Evolutionary conservation across 2,329 filamentous ascomycete species (phyloP), one percentile per base, ranked within the genome.

Genomic region (Talaromyces islandicus): DNA sequence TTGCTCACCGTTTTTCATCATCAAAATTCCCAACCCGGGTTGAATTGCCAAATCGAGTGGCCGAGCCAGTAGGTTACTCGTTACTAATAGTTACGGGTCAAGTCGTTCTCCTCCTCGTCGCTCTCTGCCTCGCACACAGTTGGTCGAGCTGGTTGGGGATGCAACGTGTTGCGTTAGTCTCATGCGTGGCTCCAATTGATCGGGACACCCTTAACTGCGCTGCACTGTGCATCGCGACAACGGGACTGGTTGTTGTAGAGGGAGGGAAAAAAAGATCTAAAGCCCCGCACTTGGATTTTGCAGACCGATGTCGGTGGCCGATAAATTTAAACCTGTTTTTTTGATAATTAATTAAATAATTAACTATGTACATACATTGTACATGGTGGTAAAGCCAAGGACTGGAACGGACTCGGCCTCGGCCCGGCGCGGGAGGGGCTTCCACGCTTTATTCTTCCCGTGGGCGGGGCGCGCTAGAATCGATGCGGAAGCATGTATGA

Each of bases 111-210:
- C 10, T 30, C 6, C 10, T 30, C 29, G 29, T 27, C 29, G 7
- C 14, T 17, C 12, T 35, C 32, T 38, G 4, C 32, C 12, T 17
- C 12, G 32, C 35, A 38, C 35, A n/a, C n/a, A n/a, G n/a, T n/a
- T n/a, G n/a, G n/a, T n/a, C n/a, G n/a, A 38, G 35, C n/a, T 38
- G 14, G 35, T 9, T 17, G 35, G 35, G 35, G 35, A 52, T 58
- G 60, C 52, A 43, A 58, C 60, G 19, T 55, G 51, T 32, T 58
- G 57, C 55, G 55, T 55, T 63, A 63, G 61, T 59, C 55, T 59
- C 53, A 60, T 60, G 55, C 61, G 61, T 63, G 61, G 61, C 61
- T 63, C 58, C 58, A 63, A 63, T 60, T 63, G 58, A 62, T 51
- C 43, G 57, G 53, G 46, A 35, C 35, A 48, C 43, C 48, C 25